Percentiles rank a stretch among this genome's conserved stretches.
phyloP scores from a whole-genome alignment of 1,284 basidiomycete species.

The Amylostereum areolatum region DNA sequence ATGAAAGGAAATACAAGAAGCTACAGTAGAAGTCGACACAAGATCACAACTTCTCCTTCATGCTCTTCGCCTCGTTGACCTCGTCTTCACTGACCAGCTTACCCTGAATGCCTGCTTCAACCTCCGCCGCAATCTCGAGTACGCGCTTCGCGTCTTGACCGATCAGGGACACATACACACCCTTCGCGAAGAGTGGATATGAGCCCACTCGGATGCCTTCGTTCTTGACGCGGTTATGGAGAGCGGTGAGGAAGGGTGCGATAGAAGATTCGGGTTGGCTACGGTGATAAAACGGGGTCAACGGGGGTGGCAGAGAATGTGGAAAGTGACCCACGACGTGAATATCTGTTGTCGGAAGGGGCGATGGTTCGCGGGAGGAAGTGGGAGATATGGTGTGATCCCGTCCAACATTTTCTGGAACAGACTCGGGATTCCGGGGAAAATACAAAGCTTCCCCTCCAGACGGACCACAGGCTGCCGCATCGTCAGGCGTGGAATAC shows the following conservation, averaged over 20 bases:
- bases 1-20: too few relatives aligned
- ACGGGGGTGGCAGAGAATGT: background rate
- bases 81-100: slow-evolving; percentile 58
- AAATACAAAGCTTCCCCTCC: slow-evolving; percentile 78
- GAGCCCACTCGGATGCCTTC: slow-evolving; percentile 83
- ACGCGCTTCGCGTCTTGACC: slow-evolving; percentile 57
- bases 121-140: slow-evolving; percentile 59
- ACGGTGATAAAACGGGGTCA: slow-evolving; percentile 3
- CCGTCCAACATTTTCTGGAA: slow-evolving; percentile 78
- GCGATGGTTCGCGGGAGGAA: slow-evolving; percentile 65
- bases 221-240: slow-evolving; percentile 70
- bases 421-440: slow-evolving; percentile 86
- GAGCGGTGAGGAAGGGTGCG: slow-evolving; percentile 77
- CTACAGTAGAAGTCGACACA: background rate
- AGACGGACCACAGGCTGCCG: slow-evolving; percentile 76
- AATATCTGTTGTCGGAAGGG: slow-evolving; percentile 75
- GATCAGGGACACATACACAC: slow-evolving; percentile 77
- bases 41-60: slow-evolving; percentile 16
- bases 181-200: slow-evolving; percentile 63
- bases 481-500: background rate
- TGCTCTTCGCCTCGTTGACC: slow-evolving; percentile 27
- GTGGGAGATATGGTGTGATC: slow-evolving; percentile 67
- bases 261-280: slow-evolving; percentile 85
- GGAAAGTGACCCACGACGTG: slow-evolving; percentile 50
- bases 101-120: slow-evolving; percentile 53